Conservation (phyloP, 768 basidiomycete species). For the Termitomyces sp. region DNA sequence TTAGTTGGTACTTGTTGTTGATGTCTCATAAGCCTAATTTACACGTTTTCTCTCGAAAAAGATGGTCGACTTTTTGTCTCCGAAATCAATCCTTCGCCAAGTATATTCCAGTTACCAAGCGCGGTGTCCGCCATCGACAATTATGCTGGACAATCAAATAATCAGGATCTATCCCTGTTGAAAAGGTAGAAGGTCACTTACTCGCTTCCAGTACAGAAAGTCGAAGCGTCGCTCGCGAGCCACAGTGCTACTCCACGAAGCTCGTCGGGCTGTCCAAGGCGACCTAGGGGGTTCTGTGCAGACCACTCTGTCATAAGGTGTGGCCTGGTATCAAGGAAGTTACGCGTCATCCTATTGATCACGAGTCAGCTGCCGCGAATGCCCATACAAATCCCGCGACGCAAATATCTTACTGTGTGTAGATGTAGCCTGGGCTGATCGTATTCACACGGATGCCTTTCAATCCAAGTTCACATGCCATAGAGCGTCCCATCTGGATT, state of each 20-base stretch:
- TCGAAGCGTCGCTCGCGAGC: slow-evolving; percentile 65
- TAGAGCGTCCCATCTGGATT: slow-evolving; percentile 70
- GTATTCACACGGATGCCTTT: slow-evolving; percentile 64
- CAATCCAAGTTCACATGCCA: slow-evolving; percentile 72
- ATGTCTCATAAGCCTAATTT: background rate
- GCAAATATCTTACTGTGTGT: slow-evolving; percentile 41
- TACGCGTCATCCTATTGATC: slow-evolving; percentile 49
- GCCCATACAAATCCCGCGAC: background rate
- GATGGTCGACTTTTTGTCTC: background rate
- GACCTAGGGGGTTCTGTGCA: slow-evolving; percentile 53
- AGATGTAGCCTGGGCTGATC: slow-evolving; percentile 68
- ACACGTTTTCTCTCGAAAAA: background rate
- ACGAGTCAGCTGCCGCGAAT: background rate
- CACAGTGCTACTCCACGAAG: slow-evolving; percentile 60
- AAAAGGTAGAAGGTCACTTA: slow-evolving; percentile 15
- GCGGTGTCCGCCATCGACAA: slow-evolving; percentile 17
- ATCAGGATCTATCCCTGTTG: background rate
- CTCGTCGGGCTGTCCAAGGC: slow-evolving; percentile 64
- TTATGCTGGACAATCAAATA: slow-evolving; percentile 9
- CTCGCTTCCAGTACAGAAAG: slow-evolving; percentile 72
- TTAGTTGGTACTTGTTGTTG: background rate
- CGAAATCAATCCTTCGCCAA: background rate
- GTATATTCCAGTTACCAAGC: slow-evolving; percentile 8
- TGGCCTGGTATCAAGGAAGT: slow-evolving; percentile 49
- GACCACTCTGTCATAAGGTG: slow-evolving; percentile 52